Percentiles rank a stretch among this genome's conserved stretches.
Evolutionary conservation across 441 rosid genomes (phyloP).

Genomic region (Arabidopsis lyrata): DNA sequence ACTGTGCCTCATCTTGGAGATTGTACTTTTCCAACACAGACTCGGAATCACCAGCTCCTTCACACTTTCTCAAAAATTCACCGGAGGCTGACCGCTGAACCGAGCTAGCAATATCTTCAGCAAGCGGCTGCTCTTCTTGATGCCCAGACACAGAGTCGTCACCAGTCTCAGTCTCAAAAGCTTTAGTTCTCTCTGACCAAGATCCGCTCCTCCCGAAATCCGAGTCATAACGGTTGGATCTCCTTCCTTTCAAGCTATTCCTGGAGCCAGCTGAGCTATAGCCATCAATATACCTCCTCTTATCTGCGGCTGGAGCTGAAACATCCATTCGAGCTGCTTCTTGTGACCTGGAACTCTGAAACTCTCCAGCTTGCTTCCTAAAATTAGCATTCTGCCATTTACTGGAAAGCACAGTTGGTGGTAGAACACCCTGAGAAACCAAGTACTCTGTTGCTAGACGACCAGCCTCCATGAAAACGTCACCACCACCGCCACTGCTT

Average conservation of each 20-base stretch:
- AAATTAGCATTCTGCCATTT: slow-evolving; percentile 82
- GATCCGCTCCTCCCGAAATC: slow-evolving; percentile 81
- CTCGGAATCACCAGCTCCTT: slow-evolving; percentile 63
- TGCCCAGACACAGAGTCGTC: slow-evolving; percentile 59
- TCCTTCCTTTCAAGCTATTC: slow-evolving; percentile 68
- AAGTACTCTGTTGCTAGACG: slow-evolving; percentile 92
- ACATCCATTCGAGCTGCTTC: slow-evolving; percentile 59
- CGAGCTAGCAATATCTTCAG: slow-evolving; percentile 61
- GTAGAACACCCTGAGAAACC: slow-evolving; percentile 79
- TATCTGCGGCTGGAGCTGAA: slow-evolving; percentile 55
- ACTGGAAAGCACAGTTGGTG: slow-evolving; percentile 62
- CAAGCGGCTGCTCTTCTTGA: slow-evolving; percentile 64
- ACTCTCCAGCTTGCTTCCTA: slow-evolving; percentile 64
- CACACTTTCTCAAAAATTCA: slow-evolving; percentile 53
- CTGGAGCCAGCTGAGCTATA: slow-evolving; percentile 58
- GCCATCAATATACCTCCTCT: slow-evolving; percentile 74
- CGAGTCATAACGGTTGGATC: slow-evolving; percentile 57
- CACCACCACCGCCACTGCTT: slow-evolving; percentile 52
- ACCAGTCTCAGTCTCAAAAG: slow-evolving; percentile 62
- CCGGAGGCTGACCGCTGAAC: slow-evolving; percentile 58
- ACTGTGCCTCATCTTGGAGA: slow-evolving; percentile 57
- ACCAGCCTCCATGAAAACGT: slow-evolving; percentile 89
- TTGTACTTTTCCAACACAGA: slow-evolving; percentile 53
- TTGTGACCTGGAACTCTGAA: slow-evolving; percentile 67
- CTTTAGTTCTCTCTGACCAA: slow-evolving; percentile 69